These are phyloP conservation scores for Tulasnella sp. DNA, from an alignment of 768 basidiomycete genomes.

Conservation along the genomic window DNA sequence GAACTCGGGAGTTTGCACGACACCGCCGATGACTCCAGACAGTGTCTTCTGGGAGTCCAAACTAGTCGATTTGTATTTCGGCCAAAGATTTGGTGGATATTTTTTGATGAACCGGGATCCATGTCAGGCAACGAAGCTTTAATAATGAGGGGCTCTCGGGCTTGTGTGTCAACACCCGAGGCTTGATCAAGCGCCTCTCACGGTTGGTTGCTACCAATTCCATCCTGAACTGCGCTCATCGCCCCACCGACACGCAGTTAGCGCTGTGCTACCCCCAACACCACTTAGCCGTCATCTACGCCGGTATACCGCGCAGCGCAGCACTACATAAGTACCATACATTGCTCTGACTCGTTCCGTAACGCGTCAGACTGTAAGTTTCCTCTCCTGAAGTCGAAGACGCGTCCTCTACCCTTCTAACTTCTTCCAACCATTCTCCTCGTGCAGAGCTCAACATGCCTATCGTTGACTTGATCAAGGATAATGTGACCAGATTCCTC, in stretches of 20 bases:
- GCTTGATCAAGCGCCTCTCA: background rate
- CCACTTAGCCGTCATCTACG: background rate
- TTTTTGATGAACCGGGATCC: background rate
- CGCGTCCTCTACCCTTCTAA: background rate
- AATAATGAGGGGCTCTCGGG: background rate
- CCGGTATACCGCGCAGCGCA: background rate
- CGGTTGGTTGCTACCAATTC: conserved; percentile 4
- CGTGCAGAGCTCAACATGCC: conserved; percentile 41
- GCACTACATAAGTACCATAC: background rate
- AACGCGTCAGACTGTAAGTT: background rate
- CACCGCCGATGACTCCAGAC: background rate
- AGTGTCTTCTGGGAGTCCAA: background rate
- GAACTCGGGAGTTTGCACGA: background rate
- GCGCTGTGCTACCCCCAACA: background rate
- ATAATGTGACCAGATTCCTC: conserved; percentile 45
- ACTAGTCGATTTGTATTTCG: background rate
- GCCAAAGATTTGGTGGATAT: background rate
- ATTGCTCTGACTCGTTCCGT: background rate
- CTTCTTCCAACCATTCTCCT: background rate
- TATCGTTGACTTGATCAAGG: conserved; percentile 54
- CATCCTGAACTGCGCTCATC: conserved; percentile 7
- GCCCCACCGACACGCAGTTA: conserved; percentile 5
- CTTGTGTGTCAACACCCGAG: background rate
- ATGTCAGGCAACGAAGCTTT: background rate
- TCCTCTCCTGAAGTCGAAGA: background rate